Percentiles rank a stretch among this genome's conserved stretches.
Conservation (phyloP, 306 rosid genomes). For the Glycine soja region DNA sequence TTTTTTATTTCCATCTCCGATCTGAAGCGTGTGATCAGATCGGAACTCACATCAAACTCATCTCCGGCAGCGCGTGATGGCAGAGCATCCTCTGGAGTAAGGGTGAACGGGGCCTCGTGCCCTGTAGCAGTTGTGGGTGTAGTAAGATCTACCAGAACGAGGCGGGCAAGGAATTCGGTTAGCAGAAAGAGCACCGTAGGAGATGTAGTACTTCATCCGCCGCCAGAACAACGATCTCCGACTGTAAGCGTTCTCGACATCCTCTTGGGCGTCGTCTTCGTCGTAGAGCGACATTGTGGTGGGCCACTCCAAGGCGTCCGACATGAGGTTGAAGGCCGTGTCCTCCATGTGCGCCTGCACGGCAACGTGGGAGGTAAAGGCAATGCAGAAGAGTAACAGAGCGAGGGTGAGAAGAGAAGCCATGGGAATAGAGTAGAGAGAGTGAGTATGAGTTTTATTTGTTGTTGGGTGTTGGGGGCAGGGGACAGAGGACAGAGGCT, state of each 20-base stretch:
- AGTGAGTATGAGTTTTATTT: background rate
- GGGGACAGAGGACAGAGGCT: constrained; percentile 41
- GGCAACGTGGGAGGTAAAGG: background rate
- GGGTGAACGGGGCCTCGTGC: constrained; percentile 90
- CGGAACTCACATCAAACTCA: constrained; percentile 30
- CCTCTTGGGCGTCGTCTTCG: constrained; percentile 6
- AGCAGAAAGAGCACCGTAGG: constrained; percentile 92
- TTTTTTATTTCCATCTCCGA: background rate
- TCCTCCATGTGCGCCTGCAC: constrained; percentile 61
- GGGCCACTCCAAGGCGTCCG: constrained; percentile 72
- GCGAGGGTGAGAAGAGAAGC: constrained; percentile 32
- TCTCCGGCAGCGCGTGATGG: constrained; percentile 80
- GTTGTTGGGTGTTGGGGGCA: background rate
- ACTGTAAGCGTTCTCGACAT: constrained; percentile 46
- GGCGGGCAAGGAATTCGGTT: constrained; percentile 94
- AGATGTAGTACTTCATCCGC: constrained; percentile 72
- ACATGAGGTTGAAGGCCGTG: constrained; percentile 61
- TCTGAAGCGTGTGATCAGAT: background rate
- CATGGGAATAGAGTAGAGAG: background rate
- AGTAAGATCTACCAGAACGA: constrained; percentile 93
- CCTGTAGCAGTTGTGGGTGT: constrained; percentile 78
- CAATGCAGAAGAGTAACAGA: constrained; percentile 7
- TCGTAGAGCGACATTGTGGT: constrained; percentile 57
- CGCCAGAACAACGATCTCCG: constrained; percentile 89
- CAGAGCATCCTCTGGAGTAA: constrained; percentile 74